A percentile compares a stretch with the other conserved stretches of the same genome.
Conservation (phyloP, 1,284 basidiomycete species). For the Ustilago crameri region DNA sequence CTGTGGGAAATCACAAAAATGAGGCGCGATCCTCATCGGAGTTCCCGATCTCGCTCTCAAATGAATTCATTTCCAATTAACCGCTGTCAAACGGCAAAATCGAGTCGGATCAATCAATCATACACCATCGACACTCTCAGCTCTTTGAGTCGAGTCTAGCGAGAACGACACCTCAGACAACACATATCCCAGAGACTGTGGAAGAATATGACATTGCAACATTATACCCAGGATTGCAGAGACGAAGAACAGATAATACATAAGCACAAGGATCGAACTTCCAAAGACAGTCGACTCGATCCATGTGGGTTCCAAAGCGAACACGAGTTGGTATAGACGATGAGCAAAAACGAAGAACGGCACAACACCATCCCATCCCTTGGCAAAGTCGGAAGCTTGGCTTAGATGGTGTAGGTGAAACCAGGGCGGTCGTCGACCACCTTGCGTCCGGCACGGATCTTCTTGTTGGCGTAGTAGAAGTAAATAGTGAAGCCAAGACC, state of each 20-base stretch:
- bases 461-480: slow-evolving; percentile 55
- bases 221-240: slow-evolving; percentile 7
- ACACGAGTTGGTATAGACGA: slow-evolving; percentile 8
- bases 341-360: neutral
- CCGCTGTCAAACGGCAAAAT: neutral
- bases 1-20: slow-evolving; percentile 6
- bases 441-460: slow-evolving; percentile 49
- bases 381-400: neutral
- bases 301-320: no score
- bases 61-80: neutral
- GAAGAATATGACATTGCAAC: slow-evolving; percentile 10
- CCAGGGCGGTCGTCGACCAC: slow-evolving; percentile 51
- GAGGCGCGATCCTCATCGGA: neutral
- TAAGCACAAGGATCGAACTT: neutral
- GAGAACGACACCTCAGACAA: no score
- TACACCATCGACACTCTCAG: no score
- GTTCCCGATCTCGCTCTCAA: slow-evolving; percentile 1
- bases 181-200: no score
- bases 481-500: slow-evolving; percentile 42
- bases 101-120: no score
- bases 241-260: neutral
- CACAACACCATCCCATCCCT: neutral
- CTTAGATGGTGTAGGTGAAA: slow-evolving; percentile 57
- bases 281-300: neutral
- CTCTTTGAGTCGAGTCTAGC: no score